Percentiles rank a stretch among this genome's conserved stretches.
These are phyloP conservation scores for Mortierella sp. DNA, from an alignment of 371 early-diverging fungal genomes.

Conservation along the genomic window DNA sequence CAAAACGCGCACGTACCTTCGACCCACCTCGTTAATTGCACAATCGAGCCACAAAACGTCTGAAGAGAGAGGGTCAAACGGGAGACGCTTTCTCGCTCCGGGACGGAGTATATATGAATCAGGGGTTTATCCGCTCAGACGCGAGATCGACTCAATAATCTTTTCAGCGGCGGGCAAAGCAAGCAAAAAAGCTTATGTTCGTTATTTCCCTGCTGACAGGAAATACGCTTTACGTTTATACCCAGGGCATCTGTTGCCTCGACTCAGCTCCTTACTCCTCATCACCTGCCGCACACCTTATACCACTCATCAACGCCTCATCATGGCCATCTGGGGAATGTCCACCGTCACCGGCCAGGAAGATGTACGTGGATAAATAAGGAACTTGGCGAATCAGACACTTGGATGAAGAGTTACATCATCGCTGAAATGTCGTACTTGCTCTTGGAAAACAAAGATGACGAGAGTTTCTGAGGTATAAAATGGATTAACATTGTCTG, in stretches of 20 bases:
- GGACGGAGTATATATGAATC: too few relatives aligned
- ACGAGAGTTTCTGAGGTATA: background rate
- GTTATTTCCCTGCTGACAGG: background rate
- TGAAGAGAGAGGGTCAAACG: too few relatives aligned
- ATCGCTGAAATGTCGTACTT: background rate
- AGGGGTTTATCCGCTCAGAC: too few relatives aligned
- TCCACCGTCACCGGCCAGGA: conserved; percentile 23
- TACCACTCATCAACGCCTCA: too few relatives aligned
- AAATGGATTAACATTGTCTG: background rate
- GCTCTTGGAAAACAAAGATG: background rate
- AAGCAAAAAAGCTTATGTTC: too few relatives aligned
- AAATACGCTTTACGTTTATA: background rate
- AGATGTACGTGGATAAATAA: conserved; percentile 21
- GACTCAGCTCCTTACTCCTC: too few relatives aligned
- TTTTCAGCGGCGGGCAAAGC: too few relatives aligned
- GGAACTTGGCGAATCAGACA: background rate
- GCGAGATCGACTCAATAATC: too few relatives aligned
- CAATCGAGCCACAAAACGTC: too few relatives aligned
- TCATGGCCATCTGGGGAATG: conserved; percentile 57
- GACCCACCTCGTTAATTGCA: too few relatives aligned
- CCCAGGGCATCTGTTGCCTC: background rate
- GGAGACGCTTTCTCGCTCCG: too few relatives aligned
- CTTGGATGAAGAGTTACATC: background rate
- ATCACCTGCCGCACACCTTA: background rate
- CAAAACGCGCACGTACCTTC: too few relatives aligned